These are phyloP conservation scores for Colletotrichum scovillei DNA, from an alignment of 2,329 filamentous ascomycete genomes.

Conservation along the genomic window DNA sequence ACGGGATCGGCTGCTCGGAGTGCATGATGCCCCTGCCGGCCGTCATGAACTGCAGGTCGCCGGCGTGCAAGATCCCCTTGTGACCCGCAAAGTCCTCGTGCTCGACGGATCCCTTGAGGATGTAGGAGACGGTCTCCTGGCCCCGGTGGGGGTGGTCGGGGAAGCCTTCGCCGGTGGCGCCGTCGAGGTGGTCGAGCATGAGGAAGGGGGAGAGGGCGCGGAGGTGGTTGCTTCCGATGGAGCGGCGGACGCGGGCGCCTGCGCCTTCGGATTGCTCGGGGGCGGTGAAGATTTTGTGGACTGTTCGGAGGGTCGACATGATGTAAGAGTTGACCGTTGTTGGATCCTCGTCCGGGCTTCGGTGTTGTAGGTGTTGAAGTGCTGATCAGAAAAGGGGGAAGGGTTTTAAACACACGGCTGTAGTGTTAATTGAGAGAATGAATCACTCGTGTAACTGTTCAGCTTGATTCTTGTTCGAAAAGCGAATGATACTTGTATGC, in stretches of 20 bases:
- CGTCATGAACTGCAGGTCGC: slow-evolving; percentile 99
- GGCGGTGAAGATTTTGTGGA: slow-evolving; percentile 86
- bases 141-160: slow-evolving; percentile 88
- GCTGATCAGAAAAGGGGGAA: no score
- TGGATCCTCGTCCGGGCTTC: no score
- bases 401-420: no score
- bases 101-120: slow-evolving; percentile 84
- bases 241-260: slow-evolving; percentile 86
- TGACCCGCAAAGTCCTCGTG: slow-evolving; percentile 94
- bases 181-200: slow-evolving; percentile 94
- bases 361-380: no score
- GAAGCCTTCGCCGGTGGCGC: slow-evolving; percentile 85
- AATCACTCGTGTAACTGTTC: no score
- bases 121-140: slow-evolving; percentile 89
- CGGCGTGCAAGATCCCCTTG: slow-evolving; percentile 82
- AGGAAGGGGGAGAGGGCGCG: slow-evolving; percentile 92
- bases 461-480: no score
- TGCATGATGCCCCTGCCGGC: slow-evolving; percentile 93
- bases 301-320: slow-evolving; percentile 78
- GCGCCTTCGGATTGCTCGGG: slow-evolving; percentile 89
- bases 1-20: slow-evolving; percentile 91
- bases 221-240: slow-evolving; percentile 84
- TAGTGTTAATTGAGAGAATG: no score
- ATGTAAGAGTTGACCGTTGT: no score
- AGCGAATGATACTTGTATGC: no score